Evolutionary conservation across 768 basidiomycete genomes (phyloP).

Genomic region (Harrya chromipes): DNA sequence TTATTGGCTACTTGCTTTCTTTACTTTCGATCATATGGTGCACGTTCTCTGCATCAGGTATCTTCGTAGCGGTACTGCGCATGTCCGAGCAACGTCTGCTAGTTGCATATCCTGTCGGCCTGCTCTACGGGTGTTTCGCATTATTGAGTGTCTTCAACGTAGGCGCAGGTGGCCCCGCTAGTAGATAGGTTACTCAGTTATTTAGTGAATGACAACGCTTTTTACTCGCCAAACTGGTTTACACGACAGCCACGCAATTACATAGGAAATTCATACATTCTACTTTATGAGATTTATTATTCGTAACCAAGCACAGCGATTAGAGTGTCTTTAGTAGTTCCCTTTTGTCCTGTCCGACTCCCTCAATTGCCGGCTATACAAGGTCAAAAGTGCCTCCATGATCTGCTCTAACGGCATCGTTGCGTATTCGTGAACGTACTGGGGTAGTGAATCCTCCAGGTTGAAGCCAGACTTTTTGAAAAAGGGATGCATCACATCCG

Average conservation of each 20-base stretch:
- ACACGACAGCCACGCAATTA: too few species aligned
- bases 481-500: slow-evolving; percentile 84
- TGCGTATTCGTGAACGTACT: slow-evolving; percentile 85
- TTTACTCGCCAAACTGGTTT: neutral
- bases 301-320: neutral
- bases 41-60: slow-evolving; percentile 92
- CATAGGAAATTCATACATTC: too few species aligned
- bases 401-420: slow-evolving; percentile 81
- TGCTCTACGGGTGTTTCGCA: slow-evolving; percentile 93
- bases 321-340: slow-evolving; percentile 4
- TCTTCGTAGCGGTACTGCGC: slow-evolving; percentile 91
- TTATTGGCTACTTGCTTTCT: slow-evolving; percentile 83
- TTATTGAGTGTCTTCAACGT: slow-evolving; percentile 87
- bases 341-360: slow-evolving; percentile 21
- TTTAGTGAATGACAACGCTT: slow-evolving; percentile 9
- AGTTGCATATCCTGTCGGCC: slow-evolving; percentile 93
- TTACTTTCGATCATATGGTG: slow-evolving; percentile 90
- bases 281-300: neutral
- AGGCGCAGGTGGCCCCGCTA: slow-evolving; percentile 32
- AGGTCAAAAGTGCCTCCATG: slow-evolving; percentile 70
- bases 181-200: slow-evolving; percentile 26
- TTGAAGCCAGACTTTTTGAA: slow-evolving; percentile 84
- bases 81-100: slow-evolving; percentile 95
- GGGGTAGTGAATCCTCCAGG: slow-evolving; percentile 79
- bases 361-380: slow-evolving; percentile 74